phyloP scores from a whole-genome alignment of 192 early-diverging fungal species.

The Rhizophagus prolifer region DNA sequence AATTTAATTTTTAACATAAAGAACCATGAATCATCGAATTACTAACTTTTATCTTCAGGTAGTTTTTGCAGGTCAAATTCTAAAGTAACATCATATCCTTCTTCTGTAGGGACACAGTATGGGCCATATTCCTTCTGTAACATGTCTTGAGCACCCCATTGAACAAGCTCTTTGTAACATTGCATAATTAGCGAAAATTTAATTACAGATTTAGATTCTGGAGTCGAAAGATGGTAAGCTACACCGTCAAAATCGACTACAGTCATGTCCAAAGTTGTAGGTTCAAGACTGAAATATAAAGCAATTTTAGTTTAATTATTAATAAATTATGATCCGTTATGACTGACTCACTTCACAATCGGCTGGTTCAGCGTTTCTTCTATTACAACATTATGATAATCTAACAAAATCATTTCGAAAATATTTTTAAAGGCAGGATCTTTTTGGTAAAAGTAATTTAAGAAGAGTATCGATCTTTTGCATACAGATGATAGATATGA shows the following conservation, averaged over 20 bases:
- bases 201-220: slow-evolving; percentile 50
- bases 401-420: slow-evolving; percentile 57
- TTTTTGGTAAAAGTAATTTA: too few species aligned
- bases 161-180: slow-evolving; percentile 78
- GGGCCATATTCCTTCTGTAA: slow-evolving; percentile 80
- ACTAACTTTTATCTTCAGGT: slow-evolving; percentile 58
- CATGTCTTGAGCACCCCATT: slow-evolving; percentile 83
- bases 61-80: slow-evolving; percentile 78
- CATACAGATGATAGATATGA: too few species aligned
- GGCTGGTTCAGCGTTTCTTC: slow-evolving; percentile 53
- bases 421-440: too few species aligned
- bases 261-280: slow-evolving; percentile 70
- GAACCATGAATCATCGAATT: background rate
- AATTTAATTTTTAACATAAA: too few species aligned
- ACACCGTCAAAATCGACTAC: slow-evolving; percentile 99
- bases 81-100: slow-evolving; percentile 80
- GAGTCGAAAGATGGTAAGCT: slow-evolving; percentile 76
- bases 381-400: slow-evolving; percentile 63
- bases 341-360: slow-evolving; percentile 46
- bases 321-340: background rate
- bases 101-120: slow-evolving; percentile 59
- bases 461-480: too few species aligned
- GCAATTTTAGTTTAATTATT: background rate
- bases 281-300: slow-evolving; percentile 42
- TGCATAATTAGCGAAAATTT: slow-evolving; percentile 79